Evolutionary conservation across 2,329 filamentous ascomycete species (phyloP).

Genomic region (Neopestalotiopsis sp.): DNA sequence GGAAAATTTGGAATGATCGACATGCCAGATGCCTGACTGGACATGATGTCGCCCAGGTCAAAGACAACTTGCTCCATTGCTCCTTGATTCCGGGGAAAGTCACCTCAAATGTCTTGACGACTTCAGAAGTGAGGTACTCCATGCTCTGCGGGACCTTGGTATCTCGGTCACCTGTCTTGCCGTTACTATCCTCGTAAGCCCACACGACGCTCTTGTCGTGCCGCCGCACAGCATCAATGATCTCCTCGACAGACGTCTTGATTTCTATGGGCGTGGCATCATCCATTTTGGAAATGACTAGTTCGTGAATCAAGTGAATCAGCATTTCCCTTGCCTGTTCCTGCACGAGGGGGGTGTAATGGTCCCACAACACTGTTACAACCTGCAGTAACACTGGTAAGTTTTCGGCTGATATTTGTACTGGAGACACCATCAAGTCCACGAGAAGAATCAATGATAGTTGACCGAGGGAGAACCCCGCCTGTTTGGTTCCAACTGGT

Average conservation of each 20-base stretch:
- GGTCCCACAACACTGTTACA: constrained; percentile 94
- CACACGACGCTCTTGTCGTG: constrained; percentile 88
- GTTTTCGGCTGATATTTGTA: constrained; percentile 78
- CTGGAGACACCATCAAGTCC: constrained; percentile 92
- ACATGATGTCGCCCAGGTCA: constrained; percentile 97
- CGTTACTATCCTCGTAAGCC: constrained; percentile 92
- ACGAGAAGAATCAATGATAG: constrained; percentile 92
- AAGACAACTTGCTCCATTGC: constrained; percentile 86
- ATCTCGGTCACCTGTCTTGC: constrained; percentile 73
- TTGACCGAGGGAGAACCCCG: constrained; percentile 90
- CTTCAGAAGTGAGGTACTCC: constrained; percentile 80
- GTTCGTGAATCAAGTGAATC: constrained; percentile 94
- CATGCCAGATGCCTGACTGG: constrained; percentile 94
- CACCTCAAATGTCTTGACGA: constrained; percentile 84
- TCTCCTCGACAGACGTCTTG: constrained; percentile 80
- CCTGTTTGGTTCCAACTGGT: constrained; percentile 88
- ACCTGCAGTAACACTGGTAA: constrained; percentile 89
- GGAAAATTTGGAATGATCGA: constrained; percentile 95
- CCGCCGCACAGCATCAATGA: constrained; percentile 85
- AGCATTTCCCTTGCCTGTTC: constrained; percentile 98
- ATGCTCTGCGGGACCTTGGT: constrained; percentile 87
- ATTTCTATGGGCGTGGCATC: constrained; percentile 66
- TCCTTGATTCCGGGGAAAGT: constrained; percentile 87
- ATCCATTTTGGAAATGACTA: constrained; percentile 82
- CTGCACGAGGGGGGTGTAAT: constrained; percentile 92